A percentile compares a stretch with the other conserved stretches of the same genome.
These are phyloP conservation scores for Cryptococcus sp. DNA, from an alignment of 1,284 basidiomycete species.

Conservation along the genomic window DNA sequence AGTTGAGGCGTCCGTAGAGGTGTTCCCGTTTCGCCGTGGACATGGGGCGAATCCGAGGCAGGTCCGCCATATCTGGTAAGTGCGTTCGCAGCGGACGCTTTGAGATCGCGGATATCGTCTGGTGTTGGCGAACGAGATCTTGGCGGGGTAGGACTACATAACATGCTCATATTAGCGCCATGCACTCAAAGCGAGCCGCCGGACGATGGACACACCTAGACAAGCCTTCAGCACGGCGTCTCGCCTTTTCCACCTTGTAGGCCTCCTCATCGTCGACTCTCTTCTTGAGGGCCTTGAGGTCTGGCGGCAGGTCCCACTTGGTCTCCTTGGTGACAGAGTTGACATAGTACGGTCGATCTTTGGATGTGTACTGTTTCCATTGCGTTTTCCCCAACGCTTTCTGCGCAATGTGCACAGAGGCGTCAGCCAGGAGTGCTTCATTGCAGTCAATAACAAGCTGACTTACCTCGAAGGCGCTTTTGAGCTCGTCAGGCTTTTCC, in stretches of 20 bases:
- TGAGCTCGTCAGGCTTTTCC: slow-evolving; percentile 55
- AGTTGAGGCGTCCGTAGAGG: slow-evolving; percentile 9
- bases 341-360: slow-evolving; percentile 89
- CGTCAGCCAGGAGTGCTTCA: slow-evolving; percentile 6
- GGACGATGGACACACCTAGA: no score
- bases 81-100: slow-evolving; percentile 21
- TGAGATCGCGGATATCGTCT: slow-evolving; percentile 19
- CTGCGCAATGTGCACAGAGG: slow-evolving; percentile 52
- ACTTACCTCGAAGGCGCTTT: slow-evolving; percentile 76
- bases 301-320: slow-evolving; percentile 87
- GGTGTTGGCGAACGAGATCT: slow-evolving; percentile 25
- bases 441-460: background rate
- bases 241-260: slow-evolving; percentile 19
- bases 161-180: background rate
- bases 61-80: slow-evolving; percentile 16
- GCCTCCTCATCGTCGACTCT: slow-evolving; percentile 75
- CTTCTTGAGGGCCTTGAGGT: slow-evolving; percentile 74
- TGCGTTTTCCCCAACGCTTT: slow-evolving; percentile 78
- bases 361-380: slow-evolving; percentile 90
- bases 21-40: slow-evolving; percentile 2
- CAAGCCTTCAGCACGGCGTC: slow-evolving; percentile 3
- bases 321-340: slow-evolving; percentile 61
- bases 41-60: slow-evolving; percentile 9
- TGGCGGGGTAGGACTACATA: background rate
- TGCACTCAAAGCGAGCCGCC: no score